phyloP scores from a whole-genome alignment of 139 green algal species.

The Spirogloea muscicola region DNA sequence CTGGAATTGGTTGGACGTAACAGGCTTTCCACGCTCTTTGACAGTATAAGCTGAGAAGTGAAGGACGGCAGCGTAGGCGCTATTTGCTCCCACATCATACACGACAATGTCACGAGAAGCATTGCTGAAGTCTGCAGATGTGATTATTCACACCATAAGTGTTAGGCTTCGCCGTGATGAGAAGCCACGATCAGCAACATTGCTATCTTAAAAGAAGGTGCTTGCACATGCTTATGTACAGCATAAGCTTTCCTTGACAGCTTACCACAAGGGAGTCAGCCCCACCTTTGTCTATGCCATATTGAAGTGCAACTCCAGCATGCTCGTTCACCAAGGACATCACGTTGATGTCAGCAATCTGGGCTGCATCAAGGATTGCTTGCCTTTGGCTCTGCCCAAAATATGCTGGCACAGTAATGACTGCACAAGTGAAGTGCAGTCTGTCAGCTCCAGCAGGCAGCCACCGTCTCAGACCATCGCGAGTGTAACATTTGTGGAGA shows the following conservation, averaged over 20 bases:
- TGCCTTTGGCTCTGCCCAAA: constrained; percentile 78
- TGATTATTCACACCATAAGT: neutral
- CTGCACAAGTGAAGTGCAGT: too few relatives aligned
- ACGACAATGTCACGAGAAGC: constrained; percentile 77
- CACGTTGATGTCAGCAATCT: constrained; percentile 61
- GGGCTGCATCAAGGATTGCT: constrained; percentile 68
- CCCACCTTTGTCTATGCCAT: constrained; percentile 92
- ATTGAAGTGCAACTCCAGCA: constrained; percentile 91
- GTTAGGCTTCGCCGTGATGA: neutral
- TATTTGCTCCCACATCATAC: constrained; percentile 86
- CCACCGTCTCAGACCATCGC: too few relatives aligned
- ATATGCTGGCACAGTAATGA: constrained; percentile 82
- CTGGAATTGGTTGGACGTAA: constrained; percentile 74
- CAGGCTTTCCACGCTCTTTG: constrained; percentile 66
- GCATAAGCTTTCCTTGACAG: neutral
- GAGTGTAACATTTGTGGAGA: too few relatives aligned
- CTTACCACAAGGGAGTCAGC: constrained; percentile 80
- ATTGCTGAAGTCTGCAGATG: constrained; percentile 45
- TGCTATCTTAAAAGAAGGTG: too few relatives aligned
- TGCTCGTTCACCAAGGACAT: constrained; percentile 84
- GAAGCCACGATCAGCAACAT: neutral
- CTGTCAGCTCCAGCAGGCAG: too few relatives aligned
- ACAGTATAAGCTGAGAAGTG: constrained; percentile 74
- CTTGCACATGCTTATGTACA: neutral
- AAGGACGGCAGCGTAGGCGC: constrained; percentile 72